Evolutionary conservation across 1,284 basidiomycete species (phyloP).

Genomic region (Tilletia caries): DNA sequence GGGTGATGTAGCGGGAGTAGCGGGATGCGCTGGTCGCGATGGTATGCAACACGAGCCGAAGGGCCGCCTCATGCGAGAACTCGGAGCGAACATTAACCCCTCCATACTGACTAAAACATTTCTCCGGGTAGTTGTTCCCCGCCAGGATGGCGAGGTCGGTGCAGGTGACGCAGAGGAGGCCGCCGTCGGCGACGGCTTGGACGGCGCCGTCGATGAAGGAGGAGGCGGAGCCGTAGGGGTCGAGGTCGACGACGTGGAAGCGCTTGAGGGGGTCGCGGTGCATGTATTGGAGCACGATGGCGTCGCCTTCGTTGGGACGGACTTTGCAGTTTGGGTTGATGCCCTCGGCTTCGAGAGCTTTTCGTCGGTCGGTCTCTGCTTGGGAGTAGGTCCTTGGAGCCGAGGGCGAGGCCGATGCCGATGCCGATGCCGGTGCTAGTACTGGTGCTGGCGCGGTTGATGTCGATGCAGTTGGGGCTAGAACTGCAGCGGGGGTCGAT

Average conservation of each 20-base stretch:
- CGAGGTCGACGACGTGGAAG: constrained; percentile 92
- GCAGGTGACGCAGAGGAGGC: constrained; percentile 90
- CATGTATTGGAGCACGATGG: constrained; percentile 75
- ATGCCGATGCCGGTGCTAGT: not conserved
- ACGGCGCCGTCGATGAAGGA: constrained; percentile 96
- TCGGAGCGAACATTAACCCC: constrained; percentile 87
- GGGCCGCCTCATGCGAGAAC: constrained; percentile 68
- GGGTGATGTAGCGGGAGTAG: constrained; percentile 87
- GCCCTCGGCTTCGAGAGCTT: constrained; percentile 6
- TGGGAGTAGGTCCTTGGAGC: not conserved
- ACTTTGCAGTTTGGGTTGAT: constrained; percentile 51
- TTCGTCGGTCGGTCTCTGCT: not conserved
- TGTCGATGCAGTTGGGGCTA: not conserved
- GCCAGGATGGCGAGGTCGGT: constrained; percentile 92
- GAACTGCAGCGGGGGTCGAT: not conserved
- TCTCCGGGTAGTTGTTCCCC: constrained; percentile 91
- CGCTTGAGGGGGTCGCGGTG: constrained; percentile 71
- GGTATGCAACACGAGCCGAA: constrained; percentile 77
- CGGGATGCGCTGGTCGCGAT: constrained; percentile 80
- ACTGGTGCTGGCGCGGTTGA: not conserved
- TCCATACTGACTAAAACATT: constrained; percentile 64
- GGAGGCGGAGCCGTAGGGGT: constrained; percentile 94
- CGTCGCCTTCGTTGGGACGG: constrained; percentile 45
- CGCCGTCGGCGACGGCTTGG: constrained; percentile 76
- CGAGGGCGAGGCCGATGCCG: not conserved